These are phyloP conservation scores for Solanum medicagineum DNA, from an alignment of 257 asterid genomes.

Conservation along the genomic window DNA sequence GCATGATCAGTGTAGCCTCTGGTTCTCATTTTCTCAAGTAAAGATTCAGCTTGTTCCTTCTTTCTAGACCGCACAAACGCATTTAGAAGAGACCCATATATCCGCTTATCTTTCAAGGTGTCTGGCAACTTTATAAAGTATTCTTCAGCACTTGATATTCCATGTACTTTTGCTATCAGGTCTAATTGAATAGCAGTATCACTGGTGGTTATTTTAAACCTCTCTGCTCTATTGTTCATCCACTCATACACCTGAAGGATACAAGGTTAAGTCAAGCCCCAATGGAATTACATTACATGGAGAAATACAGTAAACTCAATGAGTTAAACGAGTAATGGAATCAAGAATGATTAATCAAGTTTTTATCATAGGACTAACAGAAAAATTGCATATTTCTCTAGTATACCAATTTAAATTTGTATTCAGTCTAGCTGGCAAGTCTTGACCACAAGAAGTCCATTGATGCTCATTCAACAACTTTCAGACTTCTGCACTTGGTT, in stretches of 20 bases:
- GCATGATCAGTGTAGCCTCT: constrained; percentile 49
- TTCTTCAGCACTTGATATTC: constrained; percentile 66
- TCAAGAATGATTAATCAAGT: neutral
- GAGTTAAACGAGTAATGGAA: neutral
- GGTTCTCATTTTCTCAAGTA: constrained; percentile 43
- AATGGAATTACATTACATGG: neutral
- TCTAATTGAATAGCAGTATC: constrained; percentile 89
- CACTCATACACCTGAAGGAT: constrained; percentile 64
- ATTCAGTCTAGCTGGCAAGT: neutral
- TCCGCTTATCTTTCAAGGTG: constrained; percentile 58
- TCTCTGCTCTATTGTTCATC: constrained; percentile 77
- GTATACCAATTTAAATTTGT: neutral
- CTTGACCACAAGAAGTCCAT: neutral
- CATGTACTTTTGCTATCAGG: constrained; percentile 72
- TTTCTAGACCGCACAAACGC: constrained; percentile 51
- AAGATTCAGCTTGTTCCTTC: constrained; percentile 72
- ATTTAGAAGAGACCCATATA: constrained; percentile 76
- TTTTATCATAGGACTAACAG: neutral
- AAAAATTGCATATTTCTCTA: neutral
- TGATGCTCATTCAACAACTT: neutral
- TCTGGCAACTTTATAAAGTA: constrained; percentile 59
- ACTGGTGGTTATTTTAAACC: constrained; percentile 50
- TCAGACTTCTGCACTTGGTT: neutral
- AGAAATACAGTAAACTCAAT: neutral
- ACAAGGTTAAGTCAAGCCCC: neutral